Evolutionary conservation across 2,329 filamentous ascomycete species (phyloP), one percentile per base, ranked within the genome.

Genomic region (Beauveria australis): DNA sequence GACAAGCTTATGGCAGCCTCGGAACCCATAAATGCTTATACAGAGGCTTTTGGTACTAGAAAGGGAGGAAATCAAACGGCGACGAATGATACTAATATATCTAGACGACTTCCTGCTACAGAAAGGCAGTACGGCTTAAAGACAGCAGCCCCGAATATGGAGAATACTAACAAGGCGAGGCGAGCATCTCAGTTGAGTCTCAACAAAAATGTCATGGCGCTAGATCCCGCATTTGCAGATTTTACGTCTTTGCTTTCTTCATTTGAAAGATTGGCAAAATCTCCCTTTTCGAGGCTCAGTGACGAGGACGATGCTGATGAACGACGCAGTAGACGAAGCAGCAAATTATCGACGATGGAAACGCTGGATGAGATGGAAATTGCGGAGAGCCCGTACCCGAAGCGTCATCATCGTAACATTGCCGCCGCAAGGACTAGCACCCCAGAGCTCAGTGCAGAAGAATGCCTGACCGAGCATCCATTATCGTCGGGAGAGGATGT

Each of bases 241-340:
- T 65, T 68, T 58, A 66, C 68, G n/a, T 69, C 70, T 22, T 52
- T 69, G 9, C 64, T 70, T n/a, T 66, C 67, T 10, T 69, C 67
- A 1, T 67, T 71, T 49, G 67, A 72, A 26, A 66, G 62, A 3
- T 61, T 70, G n/a, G 65, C 66, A 37, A 68, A 63, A 10, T 64
- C 67, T 1, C 63, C 67, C 14, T 64, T 66, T 49, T 61, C 63
- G 9, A 66, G 67, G 48, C 63, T 59, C 5, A 61, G 62, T 12
- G 65, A 66, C 14, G 64, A 64, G 18, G 60, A 62, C 51, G 60
- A 62, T n/a, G 19, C 48, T 30, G 53, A 56, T 41, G 61, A 63
- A 10, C 41, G 58, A n/a, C 24, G 40, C 26, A 56, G 60, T 40
- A 57, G 49, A 48, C 44, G 60, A n/a, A 33, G 53, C 37, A 48